Conservation (phyloP, 1,284 basidiomycete genomes). For the Boletus semigastroideus region DNA sequence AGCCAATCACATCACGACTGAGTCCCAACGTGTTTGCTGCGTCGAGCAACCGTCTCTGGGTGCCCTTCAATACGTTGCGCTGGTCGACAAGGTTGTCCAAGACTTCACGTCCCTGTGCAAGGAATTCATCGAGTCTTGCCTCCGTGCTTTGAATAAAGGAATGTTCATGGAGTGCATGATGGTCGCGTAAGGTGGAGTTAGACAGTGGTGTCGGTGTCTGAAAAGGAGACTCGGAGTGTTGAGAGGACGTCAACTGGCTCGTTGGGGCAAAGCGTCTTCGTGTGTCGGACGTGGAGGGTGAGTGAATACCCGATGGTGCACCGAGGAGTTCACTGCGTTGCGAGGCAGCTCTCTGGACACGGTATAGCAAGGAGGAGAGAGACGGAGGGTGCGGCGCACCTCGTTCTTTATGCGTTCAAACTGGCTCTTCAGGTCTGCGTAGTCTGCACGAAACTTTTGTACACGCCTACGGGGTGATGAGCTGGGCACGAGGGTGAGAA, state of each 20-base stretch:
- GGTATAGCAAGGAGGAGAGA: background rate
- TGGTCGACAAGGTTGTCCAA: conserved; percentile 90
- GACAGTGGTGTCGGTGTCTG: conserved; percentile 55
- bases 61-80: conserved; percentile 88
- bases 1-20: conserved; percentile 89
- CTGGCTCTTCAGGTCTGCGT: conserved; percentile 65
- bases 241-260: conserved; percentile 34
- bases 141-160: conserved; percentile 83
- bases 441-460: conserved; percentile 79
- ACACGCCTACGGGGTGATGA: conserved; percentile 57
- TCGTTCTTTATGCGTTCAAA: conserved; percentile 70
- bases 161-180: conserved; percentile 82
- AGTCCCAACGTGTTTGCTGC: conserved; percentile 92
- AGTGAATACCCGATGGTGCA: conserved; percentile 47
- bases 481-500: background rate
- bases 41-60: conserved; percentile 77
- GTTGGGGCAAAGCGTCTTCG: conserved; percentile 59
- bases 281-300: conserved; percentile 49
- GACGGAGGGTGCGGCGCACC: conserved; percentile 18
- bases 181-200: conserved; percentile 60
- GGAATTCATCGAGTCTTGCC: conserved; percentile 80
- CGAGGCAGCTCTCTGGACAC: conserved; percentile 49
- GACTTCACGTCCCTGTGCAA: conserved; percentile 87
- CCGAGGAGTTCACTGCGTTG: conserved; percentile 62
- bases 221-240: conserved; percentile 74